Evolutionary conservation across 148 eudicot genomes (phyloP).

Genomic region (Simmondsia chinensis): DNA sequence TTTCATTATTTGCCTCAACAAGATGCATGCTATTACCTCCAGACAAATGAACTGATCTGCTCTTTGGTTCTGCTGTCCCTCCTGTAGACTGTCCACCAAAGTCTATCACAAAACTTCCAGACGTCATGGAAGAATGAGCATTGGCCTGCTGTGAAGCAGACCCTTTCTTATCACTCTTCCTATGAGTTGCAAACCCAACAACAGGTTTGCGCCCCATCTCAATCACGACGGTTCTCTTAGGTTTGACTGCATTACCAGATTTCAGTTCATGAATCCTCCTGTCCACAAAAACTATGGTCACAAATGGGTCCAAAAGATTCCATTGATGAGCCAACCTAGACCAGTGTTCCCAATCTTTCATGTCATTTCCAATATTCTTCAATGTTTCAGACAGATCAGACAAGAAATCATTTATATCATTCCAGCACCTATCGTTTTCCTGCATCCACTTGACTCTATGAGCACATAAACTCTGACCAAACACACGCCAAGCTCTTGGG

Average conservation of each 20-base stretch:
- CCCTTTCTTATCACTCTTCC: constrained; percentile 13
- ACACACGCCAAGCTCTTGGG: constrained; percentile 60
- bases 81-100: constrained; percentile 6
- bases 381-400: constrained; percentile 48
- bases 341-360: constrained; percentile 27
- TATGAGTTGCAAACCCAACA: constrained; percentile 6
- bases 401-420: constrained; percentile 40
- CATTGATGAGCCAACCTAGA: constrained; percentile 46
- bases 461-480: constrained; percentile 52
- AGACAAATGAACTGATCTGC: constrained; percentile 28
- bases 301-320: constrained; percentile 87
- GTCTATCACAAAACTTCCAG: constrained; percentile 16
- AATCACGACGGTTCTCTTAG: constrained; percentile 31
- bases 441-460: constrained; percentile 16
- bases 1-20: constrained; percentile 16
- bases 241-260: constrained; percentile 47
- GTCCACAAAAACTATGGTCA: constrained; percentile 56
- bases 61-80: constrained; percentile 14
- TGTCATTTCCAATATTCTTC: constrained; percentile 38
- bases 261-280: constrained; percentile 52
- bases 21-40: constrained; percentile 31
- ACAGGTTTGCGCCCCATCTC: constrained; percentile 14
- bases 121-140: constrained; percentile 17
- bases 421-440: constrained; percentile 44
- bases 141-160: constrained; percentile 7